Base-by-base conservation (phyloP, 768 basidiomycete species). In the Clathrus columnatus region DNA sequence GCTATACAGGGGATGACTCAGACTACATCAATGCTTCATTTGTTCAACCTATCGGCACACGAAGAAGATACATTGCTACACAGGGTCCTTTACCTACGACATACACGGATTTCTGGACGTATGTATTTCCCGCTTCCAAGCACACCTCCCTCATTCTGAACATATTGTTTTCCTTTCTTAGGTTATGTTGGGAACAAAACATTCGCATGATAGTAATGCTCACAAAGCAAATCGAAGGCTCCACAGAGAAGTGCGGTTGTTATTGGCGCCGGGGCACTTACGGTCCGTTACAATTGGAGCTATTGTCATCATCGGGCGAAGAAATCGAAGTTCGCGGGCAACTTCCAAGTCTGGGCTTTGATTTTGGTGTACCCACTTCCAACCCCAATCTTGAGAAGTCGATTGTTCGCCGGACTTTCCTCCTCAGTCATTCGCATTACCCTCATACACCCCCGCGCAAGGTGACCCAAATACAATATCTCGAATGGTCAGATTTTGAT, bases 1-100 rank as follows among this genome's bases (percentile, higher is more conserved):
- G 30, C 4, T 57, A 44, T 8, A 51, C 54, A 43, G 61, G 51
- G 18, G 80, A 83, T 28, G 80, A 79, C 42, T 85, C 86, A 60
- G 94, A 97, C 67, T 97, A 97, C 67, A 84, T 97, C 68, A 97
- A 98, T 65, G 95, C 95, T 8, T 95, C 91, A 26, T 88, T 85
- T 63, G 85, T 98, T 30, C 90, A 90, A 67, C 91, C 94, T 2
- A 70, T 91, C 18, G 85, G 85, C 2, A 94, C 94, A 0, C 74
- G 70, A 27, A 81, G 82, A 66, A 78, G 85, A 48, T 98, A 95
- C 64, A 96, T 98, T 56, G 95, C 94, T 3, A 96, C 95, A 2
- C 95, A 98, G 67, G 95, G 95, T 4, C 95, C 94, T 4, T 72
- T 98, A 7, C 86, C 86, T 8, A 81, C 87, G 24, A 97, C 95